Percentiles rank a stretch among this genome's conserved stretches.
These are phyloP conservation scores for Erythrobasidium yunnanense DNA, from an alignment of 768 basidiomycete genomes.

Conservation along the genomic window DNA sequence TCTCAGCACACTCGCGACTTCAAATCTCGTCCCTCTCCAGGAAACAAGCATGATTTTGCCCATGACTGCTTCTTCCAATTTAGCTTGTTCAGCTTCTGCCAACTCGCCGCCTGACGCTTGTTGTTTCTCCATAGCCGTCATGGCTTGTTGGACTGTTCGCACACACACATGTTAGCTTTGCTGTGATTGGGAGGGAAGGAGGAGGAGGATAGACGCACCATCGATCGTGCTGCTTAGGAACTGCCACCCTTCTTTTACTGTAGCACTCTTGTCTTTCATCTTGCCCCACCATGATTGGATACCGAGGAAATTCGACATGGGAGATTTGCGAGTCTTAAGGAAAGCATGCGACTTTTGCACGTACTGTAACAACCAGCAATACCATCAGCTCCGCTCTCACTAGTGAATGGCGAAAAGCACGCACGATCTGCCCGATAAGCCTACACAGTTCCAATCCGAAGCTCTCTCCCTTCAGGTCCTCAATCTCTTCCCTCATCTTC, in stretches of 20 bases:
- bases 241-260: slow-evolving; percentile 90
- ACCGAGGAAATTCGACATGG: slow-evolving; percentile 44
- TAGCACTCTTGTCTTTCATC: slow-evolving; percentile 61
- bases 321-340: slow-evolving; percentile 79
- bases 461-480: slow-evolving; percentile 90
- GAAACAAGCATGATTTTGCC: slow-evolving; percentile 88
- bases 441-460: slow-evolving; percentile 59
- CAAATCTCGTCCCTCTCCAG: slow-evolving; percentile 92
- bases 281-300: slow-evolving; percentile 77
- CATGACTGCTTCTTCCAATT: slow-evolving; percentile 82
- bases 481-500: slow-evolving; percentile 69
- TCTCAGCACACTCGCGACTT: slow-evolving; percentile 79
- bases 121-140: slow-evolving; percentile 83
- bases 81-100: slow-evolving; percentile 67
- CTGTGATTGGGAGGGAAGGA: no score
- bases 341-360: slow-evolving; percentile 84
- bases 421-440: slow-evolving; percentile 35
- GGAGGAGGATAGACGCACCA: no score
- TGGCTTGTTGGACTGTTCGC: slow-evolving; percentile 57
- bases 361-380: slow-evolving; percentile 53
- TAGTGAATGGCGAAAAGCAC: neutral
- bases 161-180: no score
- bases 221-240: slow-evolving; percentile 87
- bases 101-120: slow-evolving; percentile 60
- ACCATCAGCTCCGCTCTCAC: slow-evolving; percentile 48